These are phyloP conservation scores for Malania oleifera DNA, from an alignment of 164 flowering plant species.

Conservation along the genomic window DNA sequence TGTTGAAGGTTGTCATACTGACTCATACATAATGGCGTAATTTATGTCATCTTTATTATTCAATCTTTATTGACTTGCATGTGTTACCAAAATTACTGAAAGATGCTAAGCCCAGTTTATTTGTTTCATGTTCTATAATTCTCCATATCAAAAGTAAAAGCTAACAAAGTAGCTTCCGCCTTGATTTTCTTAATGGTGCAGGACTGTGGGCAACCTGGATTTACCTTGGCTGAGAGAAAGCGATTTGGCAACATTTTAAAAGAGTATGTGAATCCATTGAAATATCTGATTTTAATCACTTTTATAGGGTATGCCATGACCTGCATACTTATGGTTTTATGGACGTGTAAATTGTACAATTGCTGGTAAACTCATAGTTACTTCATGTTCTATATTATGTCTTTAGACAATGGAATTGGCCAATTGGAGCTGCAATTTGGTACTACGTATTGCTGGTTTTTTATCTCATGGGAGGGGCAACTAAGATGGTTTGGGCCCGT, in stretches of 20 bases:
- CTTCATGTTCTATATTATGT: no score
- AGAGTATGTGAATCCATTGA: constrained; percentile 42
- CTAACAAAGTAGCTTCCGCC: constrained; percentile 3
- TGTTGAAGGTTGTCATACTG: not conserved
- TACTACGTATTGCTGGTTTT: no score
- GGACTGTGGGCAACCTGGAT: constrained; percentile 99
- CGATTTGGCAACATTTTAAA: constrained; percentile 71
- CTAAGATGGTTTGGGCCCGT: no score
- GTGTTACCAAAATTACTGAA: not conserved
- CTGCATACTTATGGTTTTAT: no score
- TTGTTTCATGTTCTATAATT: not conserved
- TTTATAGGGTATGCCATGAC: no score
- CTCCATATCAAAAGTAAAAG: not conserved
- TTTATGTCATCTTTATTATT: not conserved
- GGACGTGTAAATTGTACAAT: no score
- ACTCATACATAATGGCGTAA: not conserved
- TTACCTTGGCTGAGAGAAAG: constrained; percentile 78
- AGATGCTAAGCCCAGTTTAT: no score
- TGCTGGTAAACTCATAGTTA: no score
- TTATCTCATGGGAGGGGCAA: no score
- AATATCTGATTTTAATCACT: no score
- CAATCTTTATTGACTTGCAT: not conserved
- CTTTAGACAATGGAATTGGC: no score
- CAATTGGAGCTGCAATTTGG: no score
- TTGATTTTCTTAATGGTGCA: constrained; percentile 29